Base-by-base conservation (phyloP, 2,329 filamentous ascomycete species). In the Biscogniauxia marginata region DNA sequence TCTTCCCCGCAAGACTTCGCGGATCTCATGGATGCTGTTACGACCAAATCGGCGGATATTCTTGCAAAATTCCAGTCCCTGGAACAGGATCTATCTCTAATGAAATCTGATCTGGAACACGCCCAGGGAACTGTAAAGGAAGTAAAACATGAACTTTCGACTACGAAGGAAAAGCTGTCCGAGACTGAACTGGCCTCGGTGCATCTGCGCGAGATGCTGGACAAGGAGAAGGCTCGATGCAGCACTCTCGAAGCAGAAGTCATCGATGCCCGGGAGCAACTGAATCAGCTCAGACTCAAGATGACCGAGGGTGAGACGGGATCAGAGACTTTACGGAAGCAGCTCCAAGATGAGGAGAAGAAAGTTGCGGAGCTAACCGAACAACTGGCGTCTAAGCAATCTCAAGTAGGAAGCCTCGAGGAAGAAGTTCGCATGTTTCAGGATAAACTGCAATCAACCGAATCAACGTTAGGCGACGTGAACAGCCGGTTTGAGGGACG, bases 271-370 rank as follows among this genome's bases (percentile, higher is more conserved):
- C 85, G 89, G 43, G 77, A 81, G 13, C 88, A 95, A 64, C 79
- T 96, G 20, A 83, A 81, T 55, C 78, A 82, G 23, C 76, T 96
- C 20, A 84, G 90, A 55, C 77, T 79, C 16, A 89, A 88, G 70
- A 87, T 96, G 67, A 85, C 89, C 1, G 89, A 93, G 61, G 92
- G 91, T 16, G 91, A 95, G 71, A 92, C 87, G 3, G 91, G 91
- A 4, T 92, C 91, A 0, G 90, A 93, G 71, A 86, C 84, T 23
- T 75, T 96, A 53, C 86, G 89, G 54, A 88, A 87, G 72, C 84
- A 86, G 53, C 79, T 96, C 3, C 84, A 87, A 45, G 89, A 91
- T 55, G 88, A 92, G 66, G 91, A 96, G 71, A 79, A 77, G 56
- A 90, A 86, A 71, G 83, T 90, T 3, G 82, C 82, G 20, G 80